These are phyloP conservation scores for Didymella arachidicola DNA, from an alignment of 2,329 filamentous ascomycete species.

Conservation along the genomic window DNA sequence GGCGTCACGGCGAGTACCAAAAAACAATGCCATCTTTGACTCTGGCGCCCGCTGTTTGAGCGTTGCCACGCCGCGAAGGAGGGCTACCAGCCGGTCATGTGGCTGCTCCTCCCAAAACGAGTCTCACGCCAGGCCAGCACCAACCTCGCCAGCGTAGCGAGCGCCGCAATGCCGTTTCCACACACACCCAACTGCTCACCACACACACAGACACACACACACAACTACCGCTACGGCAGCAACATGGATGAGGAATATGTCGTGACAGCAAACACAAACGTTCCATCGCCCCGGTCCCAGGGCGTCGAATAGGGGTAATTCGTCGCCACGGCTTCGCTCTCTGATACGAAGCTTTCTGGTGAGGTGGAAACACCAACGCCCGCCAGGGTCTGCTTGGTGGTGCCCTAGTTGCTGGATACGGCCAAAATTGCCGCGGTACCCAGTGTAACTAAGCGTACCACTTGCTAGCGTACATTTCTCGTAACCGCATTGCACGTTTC, in stretches of 20 bases:
- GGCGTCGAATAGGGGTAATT: conserved; percentile 23
- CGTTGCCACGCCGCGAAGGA: conserved; percentile 5
- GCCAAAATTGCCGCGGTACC: background rate
- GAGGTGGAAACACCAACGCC: background rate
- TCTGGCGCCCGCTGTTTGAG: background rate
- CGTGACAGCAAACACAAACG: conserved; percentile 11
- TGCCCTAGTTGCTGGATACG: conserved; percentile 7
- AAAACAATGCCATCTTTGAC: background rate
- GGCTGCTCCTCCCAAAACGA: conserved; percentile 4
- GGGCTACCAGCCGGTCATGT: conserved; percentile 4
- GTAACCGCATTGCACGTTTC: conserved; percentile 12
- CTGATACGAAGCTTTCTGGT: conserved; percentile 8
- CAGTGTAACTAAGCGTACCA: background rate
- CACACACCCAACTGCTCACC: too few species aligned
- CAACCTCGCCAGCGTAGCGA: conserved; percentile 2
- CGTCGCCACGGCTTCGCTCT: conserved; percentile 13
- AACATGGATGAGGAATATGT: conserved; percentile 8
- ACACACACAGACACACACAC: background rate
- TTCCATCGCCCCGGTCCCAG: background rate
- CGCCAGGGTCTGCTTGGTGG: conserved; percentile 5
- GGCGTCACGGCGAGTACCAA: background rate
- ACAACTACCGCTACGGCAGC: background rate
- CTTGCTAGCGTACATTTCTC: conserved; percentile 1
- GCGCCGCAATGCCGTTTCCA: conserved; percentile 5
- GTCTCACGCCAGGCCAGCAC: conserved; percentile 7